Evolutionary conservation across 176 grass and related monocot species (phyloP), one percentile per base, ranked within the genome.

Genomic region (barley (Hordeum vulgare)): DNA sequence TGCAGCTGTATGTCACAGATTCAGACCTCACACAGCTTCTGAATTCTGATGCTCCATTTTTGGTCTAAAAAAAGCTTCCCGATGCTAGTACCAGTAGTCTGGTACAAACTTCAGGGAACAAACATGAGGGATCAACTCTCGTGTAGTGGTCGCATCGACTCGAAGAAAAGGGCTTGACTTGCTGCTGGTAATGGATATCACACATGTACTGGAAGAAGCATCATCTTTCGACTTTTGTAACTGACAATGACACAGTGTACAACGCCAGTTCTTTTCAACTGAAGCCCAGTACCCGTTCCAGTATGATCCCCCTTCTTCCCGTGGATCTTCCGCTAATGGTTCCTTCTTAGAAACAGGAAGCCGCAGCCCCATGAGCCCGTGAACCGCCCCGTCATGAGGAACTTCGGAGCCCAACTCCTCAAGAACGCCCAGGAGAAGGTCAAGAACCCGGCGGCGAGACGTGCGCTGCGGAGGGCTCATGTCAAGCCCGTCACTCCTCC

Each of bases 331-430:
- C 24, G 23, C 35, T 61, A 37, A 31, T 4, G 15, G 2, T 53
- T 23, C 77, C 7, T 87, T 84, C 36, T 81, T 82, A 57, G 35
- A 21, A 66, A 18, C 84, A 94, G 92, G 27, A 91, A 85, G 81
- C 80, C 51, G 17, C 42, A 29, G 47, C 66, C 56, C 24, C 87
- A 91, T 36, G 71, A 78, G 61, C 81, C 69, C 68, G 35, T 47
- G 24, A 59, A 71, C 64, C 89, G 81, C 28, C 87, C 92, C 27
- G 1, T 80, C 10, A 77, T 70, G 31, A 87, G 86, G 67, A 94
- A 83, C 75, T 93, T 94, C 56, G 90, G 88, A 60, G 92, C 86
- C 36, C 90, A 88, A 17, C 79, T 97, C 11, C 65, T 94, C 3
- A 88, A 88, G 59, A 92, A 97, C 15, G 90, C 85, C 3, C 94